Evolutionary conservation across 139 green algal species (phyloP).

Genomic region (Coelastrella sp.): DNA sequence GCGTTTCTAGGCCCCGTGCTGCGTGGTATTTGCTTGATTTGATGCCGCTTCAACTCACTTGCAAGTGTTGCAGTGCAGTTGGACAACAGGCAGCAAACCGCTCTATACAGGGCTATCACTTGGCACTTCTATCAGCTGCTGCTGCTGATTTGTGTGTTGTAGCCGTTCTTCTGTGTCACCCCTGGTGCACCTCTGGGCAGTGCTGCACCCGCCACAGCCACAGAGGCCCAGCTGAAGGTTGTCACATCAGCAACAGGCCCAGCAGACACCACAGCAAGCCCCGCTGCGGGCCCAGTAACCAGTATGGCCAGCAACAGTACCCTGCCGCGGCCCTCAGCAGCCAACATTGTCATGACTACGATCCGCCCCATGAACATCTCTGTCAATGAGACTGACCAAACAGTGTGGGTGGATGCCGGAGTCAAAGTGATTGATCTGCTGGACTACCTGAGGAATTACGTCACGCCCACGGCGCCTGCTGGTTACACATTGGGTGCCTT

Average conservation of each 20-base stretch:
- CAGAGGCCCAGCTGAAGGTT: neutral
- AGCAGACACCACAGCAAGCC: neutral
- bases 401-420: constrained; percentile 77
- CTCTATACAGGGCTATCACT: neutral
- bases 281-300: too few species aligned
- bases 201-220: neutral
- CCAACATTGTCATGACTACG: constrained; percentile 70
- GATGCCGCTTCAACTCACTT: too few species aligned
- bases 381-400: constrained; percentile 74
- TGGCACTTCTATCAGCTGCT: neutral
- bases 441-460: constrained; percentile 88
- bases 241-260: neutral
- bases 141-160: neutral
- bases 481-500: constrained; percentile 85
- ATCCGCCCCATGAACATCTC: constrained; percentile 65
- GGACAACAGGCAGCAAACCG: too few species aligned
- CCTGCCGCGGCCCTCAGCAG: constrained; percentile 16
- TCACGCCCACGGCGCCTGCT: constrained; percentile 60
- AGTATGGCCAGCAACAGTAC: neutral
- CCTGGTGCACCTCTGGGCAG: neutral
- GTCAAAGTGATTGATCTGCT: constrained; percentile 40
- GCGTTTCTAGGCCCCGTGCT: neutral
- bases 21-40: neutral
- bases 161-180: constrained; percentile 61
- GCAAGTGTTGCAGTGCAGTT: too few species aligned